Evolutionary conservation across 1,139 yeast species (phyloP).

Genomic region (Eremothecium coryli): DNA sequence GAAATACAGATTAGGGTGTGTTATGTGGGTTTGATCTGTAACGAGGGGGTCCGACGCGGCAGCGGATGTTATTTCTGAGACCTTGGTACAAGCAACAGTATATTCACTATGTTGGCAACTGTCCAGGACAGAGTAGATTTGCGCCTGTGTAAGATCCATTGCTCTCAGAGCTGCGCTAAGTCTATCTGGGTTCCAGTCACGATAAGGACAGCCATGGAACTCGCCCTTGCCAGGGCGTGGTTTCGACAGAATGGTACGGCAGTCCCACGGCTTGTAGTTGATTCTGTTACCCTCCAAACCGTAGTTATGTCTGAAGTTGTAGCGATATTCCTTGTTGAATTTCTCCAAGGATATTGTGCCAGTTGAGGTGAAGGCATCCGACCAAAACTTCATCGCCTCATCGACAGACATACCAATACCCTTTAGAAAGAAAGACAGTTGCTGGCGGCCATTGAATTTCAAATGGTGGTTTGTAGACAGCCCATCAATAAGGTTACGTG

Average conservation of each 20-base stretch:
- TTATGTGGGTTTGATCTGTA: slow-evolving; percentile 48
- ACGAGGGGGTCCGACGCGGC: slow-evolving; percentile 31
- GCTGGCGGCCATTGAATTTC: slow-evolving; percentile 75
- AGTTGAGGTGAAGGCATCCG: slow-evolving; percentile 52
- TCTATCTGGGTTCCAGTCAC: slow-evolving; percentile 59
- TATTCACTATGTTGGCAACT: slow-evolving; percentile 58
- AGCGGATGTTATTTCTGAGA: slow-evolving; percentile 46
- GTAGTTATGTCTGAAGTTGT: slow-evolving; percentile 79
- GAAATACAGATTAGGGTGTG: slow-evolving; percentile 83
- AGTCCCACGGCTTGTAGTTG: slow-evolving; percentile 79
- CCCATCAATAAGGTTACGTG: slow-evolving; percentile 55
- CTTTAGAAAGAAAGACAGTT: slow-evolving; percentile 72
- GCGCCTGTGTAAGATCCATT: slow-evolving; percentile 64
- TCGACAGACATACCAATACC: slow-evolving; percentile 83
- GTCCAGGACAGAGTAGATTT: slow-evolving; percentile 52
- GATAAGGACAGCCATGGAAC: slow-evolving; percentile 87
- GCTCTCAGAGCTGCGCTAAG: slow-evolving; percentile 46
- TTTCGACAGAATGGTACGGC: slow-evolving; percentile 63
- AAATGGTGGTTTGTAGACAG: slow-evolving; percentile 59
- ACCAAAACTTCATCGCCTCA: slow-evolving; percentile 84
- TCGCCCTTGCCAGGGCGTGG: slow-evolving; percentile 68
- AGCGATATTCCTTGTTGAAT: slow-evolving; percentile 79
- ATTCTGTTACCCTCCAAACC: slow-evolving; percentile 88
- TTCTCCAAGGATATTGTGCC: slow-evolving; percentile 54
- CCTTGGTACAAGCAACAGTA: slow-evolving; percentile 84